Conservation (phyloP, 768 basidiomycete species). For the Nevesoporus exiguus region DNA sequence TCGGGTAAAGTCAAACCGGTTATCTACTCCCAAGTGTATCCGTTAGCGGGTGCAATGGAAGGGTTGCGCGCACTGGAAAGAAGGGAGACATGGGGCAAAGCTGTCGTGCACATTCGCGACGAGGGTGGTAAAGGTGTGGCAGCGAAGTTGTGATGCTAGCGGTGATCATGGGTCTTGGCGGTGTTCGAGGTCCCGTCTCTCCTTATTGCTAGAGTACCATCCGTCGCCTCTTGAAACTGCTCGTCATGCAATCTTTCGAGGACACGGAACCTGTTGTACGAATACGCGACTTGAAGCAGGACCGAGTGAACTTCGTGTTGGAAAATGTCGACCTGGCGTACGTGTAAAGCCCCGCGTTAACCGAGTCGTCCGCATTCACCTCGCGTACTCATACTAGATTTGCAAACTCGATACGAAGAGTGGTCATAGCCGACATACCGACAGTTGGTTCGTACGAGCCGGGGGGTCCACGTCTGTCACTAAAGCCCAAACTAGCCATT, state of each 20-base stretch:
- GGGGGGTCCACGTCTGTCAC: not conserved
- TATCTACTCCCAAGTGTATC: slow-evolving; percentile 63
- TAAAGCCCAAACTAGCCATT: slow-evolving; percentile 59
- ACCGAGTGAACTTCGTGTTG: slow-evolving; percentile 86
- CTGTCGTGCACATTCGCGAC: slow-evolving; percentile 60
- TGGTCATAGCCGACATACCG: slow-evolving; percentile 95
- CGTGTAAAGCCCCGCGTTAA: slow-evolving; percentile 29
- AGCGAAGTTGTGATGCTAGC: slow-evolving; percentile 40
- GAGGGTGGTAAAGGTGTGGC: slow-evolving; percentile 31
- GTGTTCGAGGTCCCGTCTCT: slow-evolving; percentile 24
- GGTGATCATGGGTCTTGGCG: not conserved
- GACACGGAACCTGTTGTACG: slow-evolving; percentile 65
- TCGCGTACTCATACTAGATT: slow-evolving; percentile 50
- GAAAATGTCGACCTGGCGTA: slow-evolving; percentile 97
- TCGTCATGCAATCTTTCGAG: slow-evolving; percentile 35
- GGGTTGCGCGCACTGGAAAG: slow-evolving; percentile 75
- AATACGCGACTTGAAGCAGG: slow-evolving; percentile 80
- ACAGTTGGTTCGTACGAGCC: slow-evolving; percentile 72
- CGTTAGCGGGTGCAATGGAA: slow-evolving; percentile 61
- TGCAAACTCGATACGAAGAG: slow-evolving; percentile 90
- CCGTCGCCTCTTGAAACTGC: not conserved
- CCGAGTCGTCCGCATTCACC: slow-evolving; percentile 6
- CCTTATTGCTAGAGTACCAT: not conserved
- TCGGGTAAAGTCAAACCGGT: slow-evolving; percentile 66
- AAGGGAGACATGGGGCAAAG: slow-evolving; percentile 93